Conservation (phyloP, 176 grass and related monocot species). For the barley (Hordeum vulgare) region DNA sequence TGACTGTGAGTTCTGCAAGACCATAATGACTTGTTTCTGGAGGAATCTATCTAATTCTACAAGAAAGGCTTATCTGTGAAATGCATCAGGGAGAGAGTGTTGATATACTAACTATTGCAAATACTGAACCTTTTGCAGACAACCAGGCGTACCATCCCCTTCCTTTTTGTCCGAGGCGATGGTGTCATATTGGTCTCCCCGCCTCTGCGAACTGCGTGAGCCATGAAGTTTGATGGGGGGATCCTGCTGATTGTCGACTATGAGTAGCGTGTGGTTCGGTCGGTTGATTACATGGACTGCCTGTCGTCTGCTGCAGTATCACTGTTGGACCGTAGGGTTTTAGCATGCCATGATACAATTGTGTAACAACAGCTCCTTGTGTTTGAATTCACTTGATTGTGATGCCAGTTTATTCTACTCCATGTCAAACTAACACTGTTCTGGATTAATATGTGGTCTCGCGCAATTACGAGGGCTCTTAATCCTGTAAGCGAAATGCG, state of each 20-base stretch:
- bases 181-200: constrained; percentile 97
- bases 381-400: neutral
- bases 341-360: constrained; percentile 13
- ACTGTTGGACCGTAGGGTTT: constrained; percentile 4
- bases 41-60: neutral
- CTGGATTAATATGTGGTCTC: neutral
- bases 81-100: neutral
- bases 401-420: neutral
- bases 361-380: neutral
- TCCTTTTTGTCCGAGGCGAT: constrained; percentile 97
- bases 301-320: neutral
- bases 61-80: neutral
- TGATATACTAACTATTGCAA: constrained; percentile 8
- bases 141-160: constrained; percentile 69
- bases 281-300: neutral
- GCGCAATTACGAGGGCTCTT: neutral
- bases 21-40: neutral
- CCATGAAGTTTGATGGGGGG: constrained; percentile 24
- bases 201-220: constrained; percentile 62
- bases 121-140: constrained; percentile 45
- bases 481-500: neutral
- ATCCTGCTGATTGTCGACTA: neutral
- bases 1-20: neutral
- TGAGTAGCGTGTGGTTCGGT: neutral
- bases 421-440: neutral